Percentiles rank a stretch among this genome's conserved stretches.
Evolutionary conservation across 495 filamentous ascomycete genomes (phyloP).

Genomic region (Chaetomidium leptoderma): DNA sequence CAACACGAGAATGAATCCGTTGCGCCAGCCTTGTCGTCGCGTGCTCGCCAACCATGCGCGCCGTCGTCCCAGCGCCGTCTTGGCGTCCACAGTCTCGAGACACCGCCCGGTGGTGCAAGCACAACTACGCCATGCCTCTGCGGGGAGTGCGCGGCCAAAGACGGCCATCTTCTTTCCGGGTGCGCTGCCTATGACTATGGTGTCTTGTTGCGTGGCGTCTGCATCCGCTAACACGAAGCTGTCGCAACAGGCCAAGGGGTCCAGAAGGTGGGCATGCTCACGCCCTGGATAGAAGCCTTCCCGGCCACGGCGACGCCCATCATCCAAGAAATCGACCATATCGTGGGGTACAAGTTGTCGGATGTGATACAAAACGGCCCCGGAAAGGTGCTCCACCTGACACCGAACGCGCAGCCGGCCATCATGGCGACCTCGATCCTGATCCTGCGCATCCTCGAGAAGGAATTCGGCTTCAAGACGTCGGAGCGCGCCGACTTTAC

Average conservation of each 20-base stretch:
- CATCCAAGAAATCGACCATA: constrained; percentile 77
- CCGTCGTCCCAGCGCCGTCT: constrained; percentile 11
- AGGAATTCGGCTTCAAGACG: constrained; percentile 73
- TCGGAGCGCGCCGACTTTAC: constrained; percentile 68
- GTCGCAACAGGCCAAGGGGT: constrained; percentile 75
- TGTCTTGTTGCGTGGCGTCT: neutral
- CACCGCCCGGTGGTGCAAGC: constrained; percentile 2
- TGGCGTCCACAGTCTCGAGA: constrained; percentile 7
- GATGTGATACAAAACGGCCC: constrained; percentile 78
- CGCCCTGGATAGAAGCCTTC: constrained; percentile 78
- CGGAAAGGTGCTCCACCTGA: constrained; percentile 67
- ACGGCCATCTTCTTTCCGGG: constrained; percentile 85
- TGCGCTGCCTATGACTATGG: constrained; percentile 37
- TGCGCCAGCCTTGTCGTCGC: constrained; percentile 19
- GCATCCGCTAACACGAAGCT: neutral
- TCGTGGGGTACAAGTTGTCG: constrained; percentile 64
- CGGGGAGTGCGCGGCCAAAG: constrained; percentile 44
- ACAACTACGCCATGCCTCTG: constrained; percentile 21
- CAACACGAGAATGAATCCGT: constrained; percentile 21
- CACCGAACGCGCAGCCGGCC: constrained; percentile 86
- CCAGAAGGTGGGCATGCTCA: constrained; percentile 87
- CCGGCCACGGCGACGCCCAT: constrained; percentile 66
- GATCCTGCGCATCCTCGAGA: constrained; percentile 83
- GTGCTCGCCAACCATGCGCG: constrained; percentile 9
- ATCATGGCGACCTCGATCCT: constrained; percentile 92